Evolutionary conservation across 2,329 filamentous ascomycete species (phyloP), one percentile per base, ranked within the genome.

Genomic region (Aaosphaeria arxii): DNA sequence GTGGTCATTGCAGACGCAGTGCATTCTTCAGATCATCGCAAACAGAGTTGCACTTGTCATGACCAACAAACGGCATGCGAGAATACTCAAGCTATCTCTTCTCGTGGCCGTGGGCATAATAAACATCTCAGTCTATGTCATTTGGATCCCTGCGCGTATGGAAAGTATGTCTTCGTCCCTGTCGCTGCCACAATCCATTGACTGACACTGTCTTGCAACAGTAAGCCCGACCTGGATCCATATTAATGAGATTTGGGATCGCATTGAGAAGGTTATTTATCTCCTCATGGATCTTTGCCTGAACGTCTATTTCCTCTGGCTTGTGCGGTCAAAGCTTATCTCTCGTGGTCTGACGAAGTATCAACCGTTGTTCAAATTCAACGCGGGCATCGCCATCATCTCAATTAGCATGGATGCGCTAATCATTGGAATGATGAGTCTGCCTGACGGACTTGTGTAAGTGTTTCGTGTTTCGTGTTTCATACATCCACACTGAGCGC

Each of bases 1-100:
- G 50, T 77, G 76, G 73, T 67, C 72, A 0, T 69, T 76, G 29
- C 65, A 77, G 43, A 67, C 77, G 4, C 76, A 78, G 50, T 61
- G 76, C 4, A 52, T 78, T 2, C 65, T 77, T 53, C 75, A 78
- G 52, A 78, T 79, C 43, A 77, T 79, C 48, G 72, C 77, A 52
- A 79, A 78, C 53, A 70, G 77, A 46, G 71, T 78, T 36, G 62
- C 69, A 0, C 67, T 79, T 38, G 67, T 79, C 41, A 65, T 73
- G 38, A 64, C 71, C 5, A 56, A 67, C 40, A 59, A 59, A 31
- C 51, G 53, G 2, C 64, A 64, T 6, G 67, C 71, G 4, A n/a
- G 42, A 0, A 54, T 51, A 7, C 51, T 79, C 29, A 78, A 77
- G 61, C 73, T 71, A 67, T 59, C 58, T 1, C 68, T 71, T 0